Percentiles rank a stretch among this genome's conserved stretches.
Evolutionary conservation across 116 monocot species (phyloP).

Genomic region (Zostera marina): DNA sequence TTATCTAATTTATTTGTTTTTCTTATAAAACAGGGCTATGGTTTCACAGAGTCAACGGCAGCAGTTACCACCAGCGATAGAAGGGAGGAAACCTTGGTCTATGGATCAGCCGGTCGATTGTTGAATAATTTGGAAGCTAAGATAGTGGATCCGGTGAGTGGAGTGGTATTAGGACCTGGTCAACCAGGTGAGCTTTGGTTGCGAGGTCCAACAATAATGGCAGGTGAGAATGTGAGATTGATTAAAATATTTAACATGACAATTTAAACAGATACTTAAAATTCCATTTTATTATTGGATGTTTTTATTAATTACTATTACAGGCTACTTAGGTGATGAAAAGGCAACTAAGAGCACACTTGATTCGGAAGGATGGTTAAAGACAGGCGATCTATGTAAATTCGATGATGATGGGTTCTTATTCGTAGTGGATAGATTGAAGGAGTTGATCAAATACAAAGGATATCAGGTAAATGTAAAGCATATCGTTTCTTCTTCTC

Average conservation of each 20-base stretch:
- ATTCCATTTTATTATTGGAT: too few species aligned
- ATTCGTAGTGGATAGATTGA: constrained; percentile 47
- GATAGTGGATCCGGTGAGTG: constrained; percentile 31
- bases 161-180: constrained; percentile 18
- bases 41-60: constrained; percentile 15
- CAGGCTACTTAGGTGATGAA: constrained; percentile 50
- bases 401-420: constrained; percentile 47
- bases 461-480: constrained; percentile 46
- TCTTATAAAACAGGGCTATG: constrained; percentile 12
- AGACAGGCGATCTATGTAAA: constrained; percentile 55
- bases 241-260: too few species aligned
- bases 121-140: constrained; percentile 20
- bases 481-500: background rate
- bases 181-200: constrained; percentile 39
- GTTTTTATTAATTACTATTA: background rate
- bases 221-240: too few species aligned
- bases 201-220: constrained; percentile 23
- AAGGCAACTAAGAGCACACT: constrained; percentile 34
- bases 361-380: constrained; percentile 48
- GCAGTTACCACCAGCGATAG: background rate
- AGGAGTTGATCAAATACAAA: constrained; percentile 69
- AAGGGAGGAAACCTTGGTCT: constrained; percentile 4
- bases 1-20: background rate
- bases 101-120: constrained; percentile 14
- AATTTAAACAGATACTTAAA: too few species aligned